Evolutionary conservation across 2,329 filamentous ascomycete species (phyloP).

Genomic region (Trichophaea hybrida): DNA sequence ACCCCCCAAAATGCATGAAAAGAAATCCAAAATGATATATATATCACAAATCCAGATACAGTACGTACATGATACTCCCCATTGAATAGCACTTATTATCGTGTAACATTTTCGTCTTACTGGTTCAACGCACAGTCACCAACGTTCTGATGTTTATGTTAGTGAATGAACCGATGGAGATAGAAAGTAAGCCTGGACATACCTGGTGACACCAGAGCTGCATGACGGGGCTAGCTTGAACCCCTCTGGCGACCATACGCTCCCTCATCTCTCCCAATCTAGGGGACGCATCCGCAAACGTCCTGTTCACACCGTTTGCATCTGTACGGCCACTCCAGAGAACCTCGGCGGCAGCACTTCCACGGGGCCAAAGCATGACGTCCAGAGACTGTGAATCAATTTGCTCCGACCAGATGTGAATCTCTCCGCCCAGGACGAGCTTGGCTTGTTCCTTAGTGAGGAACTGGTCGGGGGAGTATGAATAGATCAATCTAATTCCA

Average conservation of each 20-base stretch:
- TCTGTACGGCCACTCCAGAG: slow-evolving; percentile 64
- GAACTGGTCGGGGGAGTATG: slow-evolving; percentile 56
- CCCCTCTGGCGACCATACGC: slow-evolving; percentile 53
- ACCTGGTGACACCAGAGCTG: slow-evolving; percentile 24
- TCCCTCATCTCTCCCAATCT: slow-evolving; percentile 63
- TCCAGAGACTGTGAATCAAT: slow-evolving; percentile 65
- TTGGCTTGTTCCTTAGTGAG: slow-evolving; percentile 47
- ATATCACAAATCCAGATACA: too few relatives aligned
- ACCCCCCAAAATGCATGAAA: too few relatives aligned
- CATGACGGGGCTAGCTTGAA: slow-evolving; percentile 39
- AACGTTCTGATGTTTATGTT: too few relatives aligned
- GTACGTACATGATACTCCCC: too few relatives aligned
- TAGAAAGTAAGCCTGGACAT: too few relatives aligned
- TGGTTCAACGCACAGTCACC: too few relatives aligned
- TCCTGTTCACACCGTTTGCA: slow-evolving; percentile 50
- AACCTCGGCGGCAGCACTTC: slow-evolving; percentile 59
- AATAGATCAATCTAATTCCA: slow-evolving; percentile 41
- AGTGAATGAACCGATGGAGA: too few relatives aligned
- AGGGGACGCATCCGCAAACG: slow-evolving; percentile 53
- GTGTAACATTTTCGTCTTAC: too few relatives aligned
- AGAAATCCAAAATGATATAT: too few relatives aligned
- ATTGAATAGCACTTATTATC: too few relatives aligned
- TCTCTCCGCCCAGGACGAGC: slow-evolving; percentile 67
- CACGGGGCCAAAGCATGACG: slow-evolving; percentile 62
- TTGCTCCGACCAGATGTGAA: slow-evolving; percentile 66